Conservation (phyloP, 441 rosid genomes). For the Pelargonium myrrhifolium region DNA sequence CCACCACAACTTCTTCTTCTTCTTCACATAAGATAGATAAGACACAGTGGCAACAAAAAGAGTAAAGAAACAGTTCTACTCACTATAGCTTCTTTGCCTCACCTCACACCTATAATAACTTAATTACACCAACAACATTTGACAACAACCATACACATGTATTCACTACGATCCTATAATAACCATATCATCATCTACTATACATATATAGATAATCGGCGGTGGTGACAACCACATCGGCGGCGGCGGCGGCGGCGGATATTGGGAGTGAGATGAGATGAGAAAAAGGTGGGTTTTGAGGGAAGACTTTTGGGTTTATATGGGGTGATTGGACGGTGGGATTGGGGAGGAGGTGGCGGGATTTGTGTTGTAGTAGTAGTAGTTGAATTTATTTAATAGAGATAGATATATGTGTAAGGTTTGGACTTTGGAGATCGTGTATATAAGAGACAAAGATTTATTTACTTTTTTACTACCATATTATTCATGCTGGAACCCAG, state of each 20-base stretch:
- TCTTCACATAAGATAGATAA: neutral
- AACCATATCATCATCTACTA: no score
- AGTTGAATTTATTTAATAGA: neutral
- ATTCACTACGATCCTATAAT: no score
- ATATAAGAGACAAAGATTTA: neutral
- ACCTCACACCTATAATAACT: no score
- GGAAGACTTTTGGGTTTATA: neutral
- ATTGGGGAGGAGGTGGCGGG: neutral
- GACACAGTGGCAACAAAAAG: neutral
- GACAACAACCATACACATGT: no score
- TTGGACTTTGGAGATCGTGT: neutral
- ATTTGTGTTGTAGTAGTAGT: neutral
- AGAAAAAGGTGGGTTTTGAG: neutral
- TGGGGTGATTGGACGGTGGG: neutral
- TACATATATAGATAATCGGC: no score
- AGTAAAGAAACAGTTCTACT: no score
- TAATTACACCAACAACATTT: no score
- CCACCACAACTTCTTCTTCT: neutral
- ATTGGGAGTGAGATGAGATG: neutral
- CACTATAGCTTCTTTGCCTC: no score
- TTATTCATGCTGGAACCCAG: neutral
- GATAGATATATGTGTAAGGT: neutral
- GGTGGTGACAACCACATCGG: no score
- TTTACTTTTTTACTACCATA: neutral
- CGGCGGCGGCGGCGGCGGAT: no score